Conservation (phyloP, 257 asterid genomes). For the Parsonsia alboflavescens region DNA sequence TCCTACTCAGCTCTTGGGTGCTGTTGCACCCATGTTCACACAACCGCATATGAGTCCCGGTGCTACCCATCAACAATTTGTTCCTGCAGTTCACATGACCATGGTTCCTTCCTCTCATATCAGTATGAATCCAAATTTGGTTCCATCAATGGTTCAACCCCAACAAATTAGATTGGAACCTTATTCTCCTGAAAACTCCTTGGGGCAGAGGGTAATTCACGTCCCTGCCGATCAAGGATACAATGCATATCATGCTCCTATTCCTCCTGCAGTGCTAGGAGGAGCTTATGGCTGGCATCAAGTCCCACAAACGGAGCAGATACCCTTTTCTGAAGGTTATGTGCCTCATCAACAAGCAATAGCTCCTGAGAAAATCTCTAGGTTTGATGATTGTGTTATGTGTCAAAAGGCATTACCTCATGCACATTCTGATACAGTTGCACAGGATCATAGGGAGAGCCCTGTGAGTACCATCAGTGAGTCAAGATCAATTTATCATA, state of each 20-base stretch:
- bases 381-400: constrained; percentile 66
- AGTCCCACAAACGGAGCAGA: constrained; percentile 49
- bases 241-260: constrained; percentile 44
- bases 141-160: constrained; percentile 42
- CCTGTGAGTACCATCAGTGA: constrained; percentile 45
- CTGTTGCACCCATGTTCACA: constrained; percentile 44
- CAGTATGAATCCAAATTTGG: constrained; percentile 47
- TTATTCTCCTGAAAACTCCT: constrained; percentile 45
- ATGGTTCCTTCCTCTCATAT: constrained; percentile 54
- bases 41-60: constrained; percentile 49
- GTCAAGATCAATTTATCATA: constrained; percentile 40
- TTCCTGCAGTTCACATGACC: constrained; percentile 60
- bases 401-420: constrained; percentile 94
- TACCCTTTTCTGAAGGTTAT: constrained; percentile 25
- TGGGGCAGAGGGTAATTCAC: constrained; percentile 54
- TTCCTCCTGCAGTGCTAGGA: constrained; percentile 41
- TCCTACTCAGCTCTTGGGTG: constrained; percentile 53
- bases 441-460: constrained; percentile 52
- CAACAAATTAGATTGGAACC: constrained; percentile 59
- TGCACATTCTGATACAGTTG: constrained; percentile 88
- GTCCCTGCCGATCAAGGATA: constrained; percentile 56
- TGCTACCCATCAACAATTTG: constrained; percentile 51
- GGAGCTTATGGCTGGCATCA: constrained; percentile 65
- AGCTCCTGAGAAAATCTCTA: constrained; percentile 33
- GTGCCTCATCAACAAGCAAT: constrained; percentile 18